A percentile compares a stretch with the other conserved stretches of the same genome.
These are phyloP conservation scores for Lipomyces starkeyi DNA, from an alignment of 805 yeast species.

Conservation along the genomic window DNA sequence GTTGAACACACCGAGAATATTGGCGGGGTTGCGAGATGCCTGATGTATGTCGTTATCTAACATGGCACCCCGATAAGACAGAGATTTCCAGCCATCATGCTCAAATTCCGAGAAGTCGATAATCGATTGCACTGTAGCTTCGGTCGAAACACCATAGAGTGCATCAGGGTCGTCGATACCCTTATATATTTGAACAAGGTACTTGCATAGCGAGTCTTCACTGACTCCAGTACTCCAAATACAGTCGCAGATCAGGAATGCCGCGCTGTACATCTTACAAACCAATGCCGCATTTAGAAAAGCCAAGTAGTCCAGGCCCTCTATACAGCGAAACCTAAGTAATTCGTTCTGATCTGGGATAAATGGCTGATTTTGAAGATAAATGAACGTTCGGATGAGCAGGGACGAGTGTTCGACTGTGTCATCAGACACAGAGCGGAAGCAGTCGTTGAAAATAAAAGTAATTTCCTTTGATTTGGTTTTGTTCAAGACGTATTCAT, in stretches of 20 bases:
- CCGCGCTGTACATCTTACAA: slow-evolving; percentile 43
- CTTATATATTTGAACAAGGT: slow-evolving; percentile 52
- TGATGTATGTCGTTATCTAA: slow-evolving; percentile 49
- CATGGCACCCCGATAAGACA: slow-evolving; percentile 62
- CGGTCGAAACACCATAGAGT: slow-evolving; percentile 66
- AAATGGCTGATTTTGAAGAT: slow-evolving; percentile 23
- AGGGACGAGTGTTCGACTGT: slow-evolving; percentile 22
- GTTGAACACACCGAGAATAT: slow-evolving; percentile 41
- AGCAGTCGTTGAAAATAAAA: slow-evolving; percentile 17
- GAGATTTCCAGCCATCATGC: slow-evolving; percentile 47
- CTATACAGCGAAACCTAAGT: slow-evolving; percentile 36
- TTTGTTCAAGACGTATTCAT: slow-evolving; percentile 6
- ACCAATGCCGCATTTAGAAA: slow-evolving; percentile 40
- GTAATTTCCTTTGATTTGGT: slow-evolving; percentile 10
- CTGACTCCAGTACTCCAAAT: slow-evolving; percentile 42
- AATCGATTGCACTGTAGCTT: slow-evolving; percentile 60
- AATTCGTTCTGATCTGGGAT: slow-evolving; percentile 27
- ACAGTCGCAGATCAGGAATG: slow-evolving; percentile 44
- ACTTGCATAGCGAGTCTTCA: slow-evolving; percentile 22
- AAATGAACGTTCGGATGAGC: slow-evolving; percentile 29
- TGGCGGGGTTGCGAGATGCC: slow-evolving; percentile 6
- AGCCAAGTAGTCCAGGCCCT: slow-evolving; percentile 34
- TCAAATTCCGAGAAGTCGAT: slow-evolving; percentile 43
- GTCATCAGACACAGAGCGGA: slow-evolving; percentile 9
- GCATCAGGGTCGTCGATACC: slow-evolving; percentile 68